These are phyloP conservation scores for Colletotrichum liaoningense DNA, from an alignment of 2,329 filamentous ascomycete species.

Conservation along the genomic window DNA sequence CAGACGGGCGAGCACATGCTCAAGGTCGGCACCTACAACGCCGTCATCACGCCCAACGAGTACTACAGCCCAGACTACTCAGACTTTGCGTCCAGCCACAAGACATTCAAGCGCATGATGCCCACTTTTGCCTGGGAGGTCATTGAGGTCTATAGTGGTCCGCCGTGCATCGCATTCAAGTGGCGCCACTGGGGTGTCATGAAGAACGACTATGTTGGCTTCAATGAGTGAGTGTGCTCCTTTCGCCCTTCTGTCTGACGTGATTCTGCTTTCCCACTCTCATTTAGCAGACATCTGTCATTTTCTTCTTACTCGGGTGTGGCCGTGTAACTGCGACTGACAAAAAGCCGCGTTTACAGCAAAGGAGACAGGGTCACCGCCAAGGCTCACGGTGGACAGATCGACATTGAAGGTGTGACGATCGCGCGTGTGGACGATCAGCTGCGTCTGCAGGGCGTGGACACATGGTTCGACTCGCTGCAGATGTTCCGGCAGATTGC, in stretches of 20 bases:
- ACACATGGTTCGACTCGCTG: constrained; percentile 75
- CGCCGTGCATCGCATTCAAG: constrained; percentile 70
- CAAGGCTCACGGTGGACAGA: constrained; percentile 69
- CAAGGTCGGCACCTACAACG: constrained; percentile 76
- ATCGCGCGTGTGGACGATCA: constrained; percentile 71
- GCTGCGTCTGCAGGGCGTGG: constrained; percentile 67
- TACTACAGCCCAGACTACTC: constrained; percentile 72
- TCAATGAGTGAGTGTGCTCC: constrained; percentile 65
- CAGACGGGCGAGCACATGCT: constrained; percentile 73
- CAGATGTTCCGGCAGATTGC: constrained; percentile 75
- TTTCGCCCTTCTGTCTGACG: too few species aligned
- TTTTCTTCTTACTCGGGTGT: background rate
- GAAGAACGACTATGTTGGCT: constrained; percentile 74
- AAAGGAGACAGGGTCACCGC: constrained; percentile 71
- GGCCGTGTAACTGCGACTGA: background rate
- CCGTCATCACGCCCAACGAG: constrained; percentile 71
- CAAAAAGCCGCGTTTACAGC: constrained; percentile 46
- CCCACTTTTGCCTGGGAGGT: constrained; percentile 79
- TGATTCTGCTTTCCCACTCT: too few species aligned
- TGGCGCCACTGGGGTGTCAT: constrained; percentile 78
- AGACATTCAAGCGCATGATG: constrained; percentile 81
- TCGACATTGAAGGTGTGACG: constrained; percentile 73
- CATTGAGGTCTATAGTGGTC: constrained; percentile 74
- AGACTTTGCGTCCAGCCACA: constrained; percentile 73
- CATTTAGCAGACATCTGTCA: background rate